Evolutionary conservation across 768 basidiomycete species (phyloP), one percentile per base, ranked within the genome.

Genomic region (Pulveroboletus sp.): DNA sequence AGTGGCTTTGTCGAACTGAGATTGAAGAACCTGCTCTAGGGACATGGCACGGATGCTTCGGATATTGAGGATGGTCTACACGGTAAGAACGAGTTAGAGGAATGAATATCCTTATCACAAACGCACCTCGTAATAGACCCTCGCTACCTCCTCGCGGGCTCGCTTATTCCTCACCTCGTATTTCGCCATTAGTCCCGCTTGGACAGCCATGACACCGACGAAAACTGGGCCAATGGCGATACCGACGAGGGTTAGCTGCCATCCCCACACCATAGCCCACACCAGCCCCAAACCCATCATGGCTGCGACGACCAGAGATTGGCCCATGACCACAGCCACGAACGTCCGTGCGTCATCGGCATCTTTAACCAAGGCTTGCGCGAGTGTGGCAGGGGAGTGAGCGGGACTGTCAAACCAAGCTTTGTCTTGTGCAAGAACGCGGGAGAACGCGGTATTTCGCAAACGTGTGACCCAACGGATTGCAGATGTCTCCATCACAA

Each of bases 171-270:
- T 63, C 19, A 82, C 60, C 71, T 97, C 92, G 56, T 81, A 85
- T 43, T 76, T 75, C 4, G 81, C 80, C 0, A 89, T 80, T 40
- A 93, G 65, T n/a, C 74, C 69, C 2, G 86, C 81, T 70, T 94
- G 92, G 14, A 85, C 57, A 6, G 82, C 76, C 80, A 93, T 90
- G 10, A 80, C 75, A 10, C 78, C 67, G 3, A 81, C 84, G 60
- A 97, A 95, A 11, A 94, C 77, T 0, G 94, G 94, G 0, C 81
- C 90, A 38, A 97, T 79, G 2, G 87, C 92, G 24, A 97, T 69
- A 0, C 94, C 94, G 3, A 89, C 90, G 16, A 98, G 77, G 0
- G 93, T 95, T 56, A 98, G 73, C 69, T 97, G 84, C 97, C 95
- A 99, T 0, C 92, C 91, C 25, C 78, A 71, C 2, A 80, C 76